Base-by-base conservation (phyloP, 495 filamentous ascomycete genomes). In the Cercophora sp. region DNA sequence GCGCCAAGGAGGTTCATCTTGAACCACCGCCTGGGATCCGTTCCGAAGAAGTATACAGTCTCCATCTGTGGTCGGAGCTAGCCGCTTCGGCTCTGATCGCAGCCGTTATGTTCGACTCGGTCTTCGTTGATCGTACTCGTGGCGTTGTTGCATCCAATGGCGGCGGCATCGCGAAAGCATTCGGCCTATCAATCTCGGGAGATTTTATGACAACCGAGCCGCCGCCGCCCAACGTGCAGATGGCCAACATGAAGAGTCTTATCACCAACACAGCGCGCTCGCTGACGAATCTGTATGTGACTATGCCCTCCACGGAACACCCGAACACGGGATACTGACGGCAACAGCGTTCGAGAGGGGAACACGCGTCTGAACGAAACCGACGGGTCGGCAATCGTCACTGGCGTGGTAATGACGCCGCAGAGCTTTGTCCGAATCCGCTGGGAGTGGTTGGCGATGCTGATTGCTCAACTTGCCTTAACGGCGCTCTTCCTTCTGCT, bases 371-470 rank as follows among this genome's bases (percentile, higher is more conserved):
- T 42, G 8, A 42, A 42, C 16, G 4, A 13, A 20, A 8, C 15
- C 2, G 39, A 42, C 4, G 37, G 29, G 16, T 20, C 26, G 25
- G 40, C 19, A 15, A 19, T 48, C 20, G 48, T 56, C 6, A 22
- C 15, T 4, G 57, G 57, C n/a, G 53, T 29, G 4, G 57, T 52
- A 1, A 35, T 32, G 8, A 36, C 42, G 8, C 48, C 52, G n/a
- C 47, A 55, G 42, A 27, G 54, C 0, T 57, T 61, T 20, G 50
- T 61, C 27, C 24, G 46, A 15, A 41, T 61, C 9, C 47, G 25
- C n/a, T 61, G 59, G 59, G 47, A 41, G 20, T 61, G 55, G 51
- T 39, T 53, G 9, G 39, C 52, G 8, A 34, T 61, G 36, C 43
- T 61, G 3, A 48, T 39, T 0, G 43, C 48, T n/a, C 55, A 61